Evolutionary conservation across 345 rosid species (phyloP).

Genomic region (Tarenaya hassleriana): DNA sequence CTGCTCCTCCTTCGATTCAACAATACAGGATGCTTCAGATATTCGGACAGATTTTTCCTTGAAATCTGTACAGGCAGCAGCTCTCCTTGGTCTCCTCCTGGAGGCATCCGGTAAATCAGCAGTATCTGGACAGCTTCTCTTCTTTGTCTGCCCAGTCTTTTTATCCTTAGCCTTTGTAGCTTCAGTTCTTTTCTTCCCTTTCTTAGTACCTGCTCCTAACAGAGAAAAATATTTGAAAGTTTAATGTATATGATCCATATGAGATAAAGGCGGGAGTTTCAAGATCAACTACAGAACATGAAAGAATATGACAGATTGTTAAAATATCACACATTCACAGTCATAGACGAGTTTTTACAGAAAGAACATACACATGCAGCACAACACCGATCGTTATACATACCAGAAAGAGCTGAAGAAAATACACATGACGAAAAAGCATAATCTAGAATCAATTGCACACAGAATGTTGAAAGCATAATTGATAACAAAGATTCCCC

Average conservation of each 20-base stretch:
- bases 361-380: too few relatives aligned
- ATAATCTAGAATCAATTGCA: too few relatives aligned
- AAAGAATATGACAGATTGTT: too few relatives aligned
- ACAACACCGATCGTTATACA: too few relatives aligned
- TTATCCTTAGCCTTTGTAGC: constrained; percentile 17
- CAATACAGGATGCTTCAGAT: constrained; percentile 33
- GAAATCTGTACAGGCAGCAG: constrained; percentile 65
- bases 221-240: neutral
- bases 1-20: constrained; percentile 42
- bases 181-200: constrained; percentile 15
- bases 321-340: too few relatives aligned
- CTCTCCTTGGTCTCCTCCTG: constrained; percentile 55
- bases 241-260: neutral
- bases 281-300: constrained; percentile 2
- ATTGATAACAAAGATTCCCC: too few relatives aligned
- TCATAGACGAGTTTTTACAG: too few relatives aligned
- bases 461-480: too few relatives aligned
- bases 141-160: constrained; percentile 20
- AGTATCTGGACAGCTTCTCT: constrained; percentile 29
- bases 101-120: constrained; percentile 20
- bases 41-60: constrained; percentile 49
- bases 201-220: constrained; percentile 18
- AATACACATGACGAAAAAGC: too few relatives aligned
- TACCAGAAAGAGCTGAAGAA: too few relatives aligned
- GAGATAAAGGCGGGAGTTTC: neutral